phyloP scores from a whole-genome alignment of 805 yeast species.

The Yamadazyma nakazawae region DNA sequence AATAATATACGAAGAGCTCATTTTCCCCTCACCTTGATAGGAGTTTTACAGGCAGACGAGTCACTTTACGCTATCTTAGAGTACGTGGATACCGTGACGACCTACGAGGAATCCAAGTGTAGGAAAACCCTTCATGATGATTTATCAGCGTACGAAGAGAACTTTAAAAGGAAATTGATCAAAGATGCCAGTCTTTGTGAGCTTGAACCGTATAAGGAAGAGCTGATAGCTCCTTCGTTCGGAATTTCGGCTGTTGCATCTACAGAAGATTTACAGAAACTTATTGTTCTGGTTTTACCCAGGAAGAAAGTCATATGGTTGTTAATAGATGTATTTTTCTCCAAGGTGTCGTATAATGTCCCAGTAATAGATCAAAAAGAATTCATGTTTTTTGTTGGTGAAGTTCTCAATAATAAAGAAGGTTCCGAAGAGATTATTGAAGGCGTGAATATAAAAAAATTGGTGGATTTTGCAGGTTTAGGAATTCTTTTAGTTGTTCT shows the following conservation, averaged over 20 bases:
- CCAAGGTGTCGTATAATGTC: constrained; percentile 53
- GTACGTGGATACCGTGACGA: constrained; percentile 1
- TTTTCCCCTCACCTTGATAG: neutral
- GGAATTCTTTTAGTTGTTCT: constrained; percentile 33
- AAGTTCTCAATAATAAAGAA: constrained; percentile 40
- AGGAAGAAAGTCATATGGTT: constrained; percentile 51
- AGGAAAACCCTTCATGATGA: neutral
- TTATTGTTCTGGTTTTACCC: constrained; percentile 42
- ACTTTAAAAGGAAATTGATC: neutral
- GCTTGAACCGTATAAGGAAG: neutral
- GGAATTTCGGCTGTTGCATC: neutral
- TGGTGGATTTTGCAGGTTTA: constrained; percentile 31
- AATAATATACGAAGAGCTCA: neutral
- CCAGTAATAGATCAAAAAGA: constrained; percentile 63
- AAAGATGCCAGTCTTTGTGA: neutral
- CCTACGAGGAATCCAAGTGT: neutral
- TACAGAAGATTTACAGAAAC: neutral
- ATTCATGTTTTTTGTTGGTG: constrained; percentile 39
- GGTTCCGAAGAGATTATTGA: constrained; percentile 19
- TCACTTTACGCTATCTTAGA: neutral
- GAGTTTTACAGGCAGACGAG: neutral
- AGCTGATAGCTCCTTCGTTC: neutral
- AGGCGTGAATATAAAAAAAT: constrained; percentile 22
- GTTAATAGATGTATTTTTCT: constrained; percentile 56
- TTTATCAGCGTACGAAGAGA: neutral